Evolutionary conservation across 116 monocot species (phyloP).

Genomic region (Trichopus zeylanicus): DNA sequence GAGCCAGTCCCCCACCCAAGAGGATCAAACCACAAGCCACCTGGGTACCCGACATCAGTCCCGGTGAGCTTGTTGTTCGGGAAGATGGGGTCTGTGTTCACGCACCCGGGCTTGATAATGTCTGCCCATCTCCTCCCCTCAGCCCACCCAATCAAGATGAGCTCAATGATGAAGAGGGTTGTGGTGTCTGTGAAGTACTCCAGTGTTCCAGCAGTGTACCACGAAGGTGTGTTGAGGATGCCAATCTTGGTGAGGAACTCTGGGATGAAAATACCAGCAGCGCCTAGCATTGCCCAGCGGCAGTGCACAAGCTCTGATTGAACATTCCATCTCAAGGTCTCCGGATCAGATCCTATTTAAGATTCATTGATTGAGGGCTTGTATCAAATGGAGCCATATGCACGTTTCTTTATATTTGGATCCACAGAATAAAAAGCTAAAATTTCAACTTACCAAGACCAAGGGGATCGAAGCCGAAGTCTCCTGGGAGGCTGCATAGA

Average conservation of each 20-base stretch:
- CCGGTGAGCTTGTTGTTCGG: conserved; percentile 96
- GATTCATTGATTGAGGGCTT: too few species aligned
- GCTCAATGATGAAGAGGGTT: conserved; percentile 85
- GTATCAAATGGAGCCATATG: too few species aligned
- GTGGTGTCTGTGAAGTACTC: conserved; percentile 98
- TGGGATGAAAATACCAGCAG: conserved; percentile 95
- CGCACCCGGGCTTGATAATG: conserved; percentile 89
- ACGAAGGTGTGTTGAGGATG: conserved; percentile 93
- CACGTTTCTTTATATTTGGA: not conserved
- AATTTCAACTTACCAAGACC: conserved; percentile 63
- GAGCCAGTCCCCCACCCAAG: conserved; percentile 87
- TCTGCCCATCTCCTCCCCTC: conserved; percentile 96
- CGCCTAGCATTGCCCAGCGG: conserved; percentile 98
- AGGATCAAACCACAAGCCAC: conserved; percentile 96
- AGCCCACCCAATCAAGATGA: conserved; percentile 92
- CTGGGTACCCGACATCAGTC: conserved; percentile 93
- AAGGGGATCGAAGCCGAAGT: conserved; percentile 96
- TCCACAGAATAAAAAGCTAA: not conserved
- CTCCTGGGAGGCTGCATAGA: conserved; percentile 77
- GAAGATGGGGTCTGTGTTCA: conserved; percentile 96
- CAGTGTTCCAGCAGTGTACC: conserved; percentile 84
- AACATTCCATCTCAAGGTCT: conserved; percentile 83
- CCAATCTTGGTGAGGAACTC: conserved; percentile 89
- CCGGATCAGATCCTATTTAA: conserved; percentile 81
- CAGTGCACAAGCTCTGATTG: conserved; percentile 95